These are phyloP conservation scores for Starmerella bombi DNA, from an alignment of 805 yeast genomes.

Conservation along the genomic window DNA sequence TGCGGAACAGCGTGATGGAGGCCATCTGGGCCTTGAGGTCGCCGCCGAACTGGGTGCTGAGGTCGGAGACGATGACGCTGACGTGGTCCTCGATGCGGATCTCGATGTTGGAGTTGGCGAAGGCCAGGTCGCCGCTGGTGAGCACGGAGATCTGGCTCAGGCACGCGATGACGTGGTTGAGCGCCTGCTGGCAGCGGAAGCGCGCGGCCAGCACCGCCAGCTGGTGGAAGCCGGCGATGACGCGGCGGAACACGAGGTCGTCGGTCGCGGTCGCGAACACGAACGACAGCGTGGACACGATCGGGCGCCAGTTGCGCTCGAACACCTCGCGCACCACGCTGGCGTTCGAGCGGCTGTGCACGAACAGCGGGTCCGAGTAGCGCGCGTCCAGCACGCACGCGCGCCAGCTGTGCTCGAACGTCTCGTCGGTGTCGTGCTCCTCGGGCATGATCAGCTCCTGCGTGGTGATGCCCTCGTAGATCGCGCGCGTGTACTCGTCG, in stretches of 20 bases:
- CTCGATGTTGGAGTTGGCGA: slow-evolving; percentile 24
- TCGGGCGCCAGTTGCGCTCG: slow-evolving; percentile 43
- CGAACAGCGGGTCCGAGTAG: slow-evolving; percentile 18
- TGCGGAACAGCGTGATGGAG: slow-evolving; percentile 69
- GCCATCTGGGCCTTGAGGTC: slow-evolving; percentile 88
- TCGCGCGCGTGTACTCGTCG: slow-evolving; percentile 67
- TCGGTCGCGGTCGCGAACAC: slow-evolving; percentile 83
- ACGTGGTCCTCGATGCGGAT: slow-evolving; percentile 37
- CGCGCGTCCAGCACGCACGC: slow-evolving; percentile 23
- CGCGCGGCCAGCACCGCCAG: slow-evolving; percentile 62
- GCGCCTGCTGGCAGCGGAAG: slow-evolving; percentile 41
- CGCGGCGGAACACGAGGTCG: slow-evolving; percentile 74
- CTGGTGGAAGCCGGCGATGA: slow-evolving; percentile 79
- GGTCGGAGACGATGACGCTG: slow-evolving; percentile 59
- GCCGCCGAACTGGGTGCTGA: slow-evolving; percentile 72
- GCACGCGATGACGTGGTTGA: slow-evolving; percentile 53
- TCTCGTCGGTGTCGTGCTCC: slow-evolving; percentile 83
- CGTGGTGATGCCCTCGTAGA: slow-evolving; percentile 65
- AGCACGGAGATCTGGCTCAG: slow-evolving; percentile 60
- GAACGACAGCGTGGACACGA: slow-evolving; percentile 59
- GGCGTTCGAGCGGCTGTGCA: slow-evolving; percentile 4
- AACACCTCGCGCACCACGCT: slow-evolving; percentile 66
- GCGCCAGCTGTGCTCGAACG: slow-evolving; percentile 67
- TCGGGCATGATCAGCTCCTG: slow-evolving; percentile 95
- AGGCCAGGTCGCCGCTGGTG: slow-evolving; percentile 31